phyloP scores from a whole-genome alignment of 306 rosid genomes.

The Hylodesmum podocarpum region DNA sequence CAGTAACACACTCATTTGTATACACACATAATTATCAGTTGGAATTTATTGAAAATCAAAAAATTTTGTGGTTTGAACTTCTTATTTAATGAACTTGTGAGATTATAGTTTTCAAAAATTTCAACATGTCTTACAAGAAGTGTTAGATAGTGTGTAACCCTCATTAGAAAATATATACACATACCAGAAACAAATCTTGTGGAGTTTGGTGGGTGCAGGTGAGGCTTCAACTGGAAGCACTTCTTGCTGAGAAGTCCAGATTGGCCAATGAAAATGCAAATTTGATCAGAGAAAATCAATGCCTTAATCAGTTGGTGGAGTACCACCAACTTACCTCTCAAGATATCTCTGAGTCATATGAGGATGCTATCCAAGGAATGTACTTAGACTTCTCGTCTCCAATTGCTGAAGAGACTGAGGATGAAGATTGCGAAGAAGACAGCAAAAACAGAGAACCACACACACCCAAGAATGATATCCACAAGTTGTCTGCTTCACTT shows the following conservation, averaged over 20 bases:
- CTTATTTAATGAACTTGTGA: too few relatives aligned
- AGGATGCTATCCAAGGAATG: conserved; percentile 71
- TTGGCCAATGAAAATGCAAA: conserved; percentile 88
- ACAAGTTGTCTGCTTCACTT: conserved; percentile 38
- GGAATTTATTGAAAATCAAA: not conserved
- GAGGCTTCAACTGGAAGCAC: conserved; percentile 96
- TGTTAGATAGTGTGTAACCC: too few relatives aligned
- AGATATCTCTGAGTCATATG: conserved; percentile 70
- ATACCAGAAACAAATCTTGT: not conserved
- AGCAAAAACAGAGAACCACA: conserved; percentile 20
- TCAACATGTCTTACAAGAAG: too few relatives aligned
- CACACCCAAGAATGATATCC: conserved; percentile 41
- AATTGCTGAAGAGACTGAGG: conserved; percentile 39
- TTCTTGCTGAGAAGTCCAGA: conserved; percentile 88
- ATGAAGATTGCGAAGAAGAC: not conserved
- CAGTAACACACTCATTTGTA: not conserved
- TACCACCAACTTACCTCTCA: conserved; percentile 85
- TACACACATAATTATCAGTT: too few relatives aligned
- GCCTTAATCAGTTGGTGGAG: conserved; percentile 93
- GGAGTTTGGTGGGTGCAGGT: conserved; percentile 45
- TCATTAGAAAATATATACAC: not conserved
- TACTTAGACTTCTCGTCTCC: conserved; percentile 90
- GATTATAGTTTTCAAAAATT: too few relatives aligned
- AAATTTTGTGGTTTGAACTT: not conserved
- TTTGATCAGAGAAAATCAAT: conserved; percentile 83